phyloP scores from a whole-genome alignment of 192 early-diverging fungal genomes.

The Linnemannia exigua region DNA sequence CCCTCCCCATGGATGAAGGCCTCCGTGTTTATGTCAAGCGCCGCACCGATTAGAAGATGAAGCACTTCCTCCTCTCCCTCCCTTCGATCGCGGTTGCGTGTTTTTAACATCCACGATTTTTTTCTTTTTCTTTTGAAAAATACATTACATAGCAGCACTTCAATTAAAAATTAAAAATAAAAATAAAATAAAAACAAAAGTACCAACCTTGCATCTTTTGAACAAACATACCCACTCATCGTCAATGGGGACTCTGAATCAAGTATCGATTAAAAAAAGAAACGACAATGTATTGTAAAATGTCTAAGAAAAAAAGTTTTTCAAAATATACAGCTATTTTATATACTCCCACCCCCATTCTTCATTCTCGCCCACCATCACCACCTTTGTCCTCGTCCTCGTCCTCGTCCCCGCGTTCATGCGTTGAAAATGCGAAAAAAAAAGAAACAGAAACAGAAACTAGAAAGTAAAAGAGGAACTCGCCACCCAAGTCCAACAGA shows the following conservation, averaged over 20 bases:
- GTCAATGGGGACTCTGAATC: not conserved
- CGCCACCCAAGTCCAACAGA: not conserved
- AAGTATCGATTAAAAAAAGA: not conserved
- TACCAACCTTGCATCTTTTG: not conserved
- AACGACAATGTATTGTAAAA: conserved; percentile 1
- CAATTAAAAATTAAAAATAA: too few relatives aligned
- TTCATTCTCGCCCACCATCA: not conserved
- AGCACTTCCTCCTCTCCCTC: too few relatives aligned
- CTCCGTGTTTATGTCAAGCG: conserved; percentile 44
- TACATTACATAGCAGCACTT: too few relatives aligned
- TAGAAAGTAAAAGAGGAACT: not conserved
- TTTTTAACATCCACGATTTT: too few relatives aligned
- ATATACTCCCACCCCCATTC: not conserved
- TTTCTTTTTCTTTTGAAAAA: too few relatives aligned
- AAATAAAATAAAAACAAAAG: not conserved
- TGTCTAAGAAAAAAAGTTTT: not conserved
- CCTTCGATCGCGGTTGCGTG: not conserved
- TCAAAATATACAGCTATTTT: conserved; percentile 7
- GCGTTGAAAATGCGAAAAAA: conserved; percentile 9
- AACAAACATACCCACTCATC: not conserved
- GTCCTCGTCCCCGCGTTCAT: not conserved
- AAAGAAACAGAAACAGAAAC: conserved; percentile 1
- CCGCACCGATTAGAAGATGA: conserved; percentile 12
- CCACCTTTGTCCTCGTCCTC: not conserved
- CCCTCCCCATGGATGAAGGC: conserved; percentile 47